A percentile compares a stretch with the other conserved stretches of the same genome.
Conservation (phyloP, 192 early-diverging fungal genomes). For the Rhizoclosmatium sp. region DNA sequence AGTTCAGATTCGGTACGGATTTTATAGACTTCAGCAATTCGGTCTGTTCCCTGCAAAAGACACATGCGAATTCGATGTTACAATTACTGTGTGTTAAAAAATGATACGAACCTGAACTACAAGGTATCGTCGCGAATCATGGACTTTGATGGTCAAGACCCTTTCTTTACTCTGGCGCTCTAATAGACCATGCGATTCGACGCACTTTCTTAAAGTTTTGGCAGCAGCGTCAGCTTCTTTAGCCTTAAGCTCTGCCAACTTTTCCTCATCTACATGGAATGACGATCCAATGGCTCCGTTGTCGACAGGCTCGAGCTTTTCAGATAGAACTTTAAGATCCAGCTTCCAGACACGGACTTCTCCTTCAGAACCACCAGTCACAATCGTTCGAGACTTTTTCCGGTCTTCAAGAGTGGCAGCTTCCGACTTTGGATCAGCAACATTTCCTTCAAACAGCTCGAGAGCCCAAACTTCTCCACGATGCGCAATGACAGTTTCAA, state of each 20-base stretch:
- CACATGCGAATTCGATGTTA: slow-evolving; percentile 7
- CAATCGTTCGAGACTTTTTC: background rate
- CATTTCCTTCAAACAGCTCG: slow-evolving; percentile 64
- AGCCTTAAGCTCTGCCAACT: slow-evolving; percentile 7
- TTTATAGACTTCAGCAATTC: slow-evolving; percentile 84
- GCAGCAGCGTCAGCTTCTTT: slow-evolving; percentile 26
- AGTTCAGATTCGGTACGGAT: slow-evolving; percentile 81
- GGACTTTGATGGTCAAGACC: slow-evolving; percentile 78
- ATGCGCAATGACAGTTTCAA: slow-evolving; percentile 92
- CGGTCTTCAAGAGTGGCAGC: background rate
- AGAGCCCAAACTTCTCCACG: slow-evolving; percentile 94
- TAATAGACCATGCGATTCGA: slow-evolving; percentile 78
- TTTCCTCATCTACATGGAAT: slow-evolving; percentile 35
- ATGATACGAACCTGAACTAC: slow-evolving; percentile 64
- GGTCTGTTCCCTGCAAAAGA: slow-evolving; percentile 70
- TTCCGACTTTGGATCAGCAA: background rate
- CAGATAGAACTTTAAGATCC: slow-evolving; percentile 63
- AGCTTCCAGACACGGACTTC: slow-evolving; percentile 91
- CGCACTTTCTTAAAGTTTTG: slow-evolving; percentile 66
- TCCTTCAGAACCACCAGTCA: slow-evolving; percentile 84
- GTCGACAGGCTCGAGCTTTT: slow-evolving; percentile 60
- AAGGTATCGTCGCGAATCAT: slow-evolving; percentile 79
- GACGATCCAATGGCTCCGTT: slow-evolving; percentile 47
- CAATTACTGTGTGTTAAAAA: background rate
- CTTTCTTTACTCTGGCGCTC: slow-evolving; percentile 83